Base-by-base conservation (phyloP, 1,139 yeast genomes). In the Candida dubliniensis region DNA sequence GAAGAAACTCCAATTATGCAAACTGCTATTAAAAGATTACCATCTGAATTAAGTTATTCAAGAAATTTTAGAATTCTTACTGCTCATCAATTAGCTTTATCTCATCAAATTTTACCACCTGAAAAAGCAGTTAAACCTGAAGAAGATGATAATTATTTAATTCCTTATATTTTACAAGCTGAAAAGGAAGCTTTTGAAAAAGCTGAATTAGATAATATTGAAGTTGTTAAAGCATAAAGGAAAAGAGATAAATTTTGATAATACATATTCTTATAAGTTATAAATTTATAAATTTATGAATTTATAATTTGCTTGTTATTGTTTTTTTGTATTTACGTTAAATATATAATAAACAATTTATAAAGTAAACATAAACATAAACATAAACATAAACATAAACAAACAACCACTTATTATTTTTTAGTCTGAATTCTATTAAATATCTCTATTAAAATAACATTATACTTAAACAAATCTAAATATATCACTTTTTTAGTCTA, bases 171-270 rank as follows among this genome's bases (percentile, higher is more conserved):
- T 53, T 79, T 91, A 64, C 97, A 91, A 75, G 95, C 95, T 51
- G 98, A 91, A 74, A 90, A 89, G 63, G 97, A 89, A 69, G 86
- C 84, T 42, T 77, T 80, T 56, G 99, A 91, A 76, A 88, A 86
- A 74, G 82, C 78, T 52, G 95, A 86, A 64, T 81, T 93, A 62
- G 96, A 91, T 77, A 86, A 87, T 77, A 77, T 89, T 51, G 71
- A 71, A 55, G 72, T 77, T 29, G 72, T 77, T 29, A 44, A 47
- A 27, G 23, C 23, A 5, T 18, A 18, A 18, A 32, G 14, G 14
- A 33, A 34, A 25, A 13, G 13, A 32, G 25, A 26, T 25, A 18
- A 18, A 5, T 18, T 18, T 18, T 18, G 23, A 18, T 18, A 18
- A 26, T 34, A 40, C 13, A 26, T 40, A 40, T 33, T 12, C 41